phyloP scores from a whole-genome alignment of 1,284 basidiomycete species.

The Pholiota adiposa region DNA sequence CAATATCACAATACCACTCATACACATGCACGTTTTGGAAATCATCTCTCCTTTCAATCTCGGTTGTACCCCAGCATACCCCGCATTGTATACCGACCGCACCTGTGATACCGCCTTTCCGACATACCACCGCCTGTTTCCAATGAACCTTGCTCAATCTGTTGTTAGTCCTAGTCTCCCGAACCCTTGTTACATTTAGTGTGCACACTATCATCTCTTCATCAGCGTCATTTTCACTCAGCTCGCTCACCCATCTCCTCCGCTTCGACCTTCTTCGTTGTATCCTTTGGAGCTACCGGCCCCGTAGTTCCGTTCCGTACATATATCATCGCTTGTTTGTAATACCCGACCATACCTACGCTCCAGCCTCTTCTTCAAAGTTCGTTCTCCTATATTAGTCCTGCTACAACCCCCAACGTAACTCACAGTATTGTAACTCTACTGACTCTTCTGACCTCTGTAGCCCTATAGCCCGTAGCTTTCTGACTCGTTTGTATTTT shows the following conservation, averaged over 20 bases:
- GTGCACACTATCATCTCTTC: not conserved
- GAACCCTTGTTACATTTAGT: not conserved
- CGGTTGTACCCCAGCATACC: slow-evolving; percentile 17
- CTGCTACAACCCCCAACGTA: not conserved
- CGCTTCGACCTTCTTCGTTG: no score
- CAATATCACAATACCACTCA: not conserved
- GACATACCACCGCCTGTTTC: slow-evolving; percentile 4
- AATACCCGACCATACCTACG: not conserved
- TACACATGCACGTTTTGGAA: slow-evolving; percentile 3
- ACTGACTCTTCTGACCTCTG: slow-evolving; percentile 12
- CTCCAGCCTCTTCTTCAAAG: not conserved
- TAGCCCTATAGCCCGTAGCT: slow-evolving; percentile 2
- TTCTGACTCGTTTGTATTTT: slow-evolving; percentile 14
- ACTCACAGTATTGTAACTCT: slow-evolving; percentile 18
- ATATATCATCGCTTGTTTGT: not conserved
- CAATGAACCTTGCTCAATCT: not conserved
- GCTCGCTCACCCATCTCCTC: slow-evolving; percentile 1
- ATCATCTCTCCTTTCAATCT: not conserved
- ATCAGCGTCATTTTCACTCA: not conserved
- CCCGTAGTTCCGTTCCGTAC: not conserved
- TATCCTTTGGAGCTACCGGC: not conserved
- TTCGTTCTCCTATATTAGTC: not conserved
- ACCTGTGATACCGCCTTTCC: slow-evolving; percentile 18
- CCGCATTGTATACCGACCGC: slow-evolving; percentile 19
- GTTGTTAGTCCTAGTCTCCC: not conserved